phyloP scores from a whole-genome alignment of 148 eudicot genomes.

The Diospyros kaki region DNA sequence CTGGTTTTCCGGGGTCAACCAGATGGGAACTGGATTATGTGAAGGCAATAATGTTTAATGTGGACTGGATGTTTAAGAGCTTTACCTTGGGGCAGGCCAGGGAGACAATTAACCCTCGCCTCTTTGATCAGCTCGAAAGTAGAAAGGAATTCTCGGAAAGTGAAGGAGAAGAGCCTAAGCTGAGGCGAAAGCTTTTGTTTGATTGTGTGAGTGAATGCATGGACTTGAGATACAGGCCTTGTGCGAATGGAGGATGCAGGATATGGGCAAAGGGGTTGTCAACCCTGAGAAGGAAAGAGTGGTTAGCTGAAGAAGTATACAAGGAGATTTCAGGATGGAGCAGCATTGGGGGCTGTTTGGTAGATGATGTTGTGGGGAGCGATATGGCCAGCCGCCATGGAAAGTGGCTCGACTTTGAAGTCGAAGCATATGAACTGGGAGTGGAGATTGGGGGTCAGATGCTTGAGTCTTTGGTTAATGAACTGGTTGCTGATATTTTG shows the following conservation, averaged over 20 bases:
- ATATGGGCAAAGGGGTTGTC: constrained; percentile 56
- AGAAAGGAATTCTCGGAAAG: constrained; percentile 16
- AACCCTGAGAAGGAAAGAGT: constrained; percentile 47
- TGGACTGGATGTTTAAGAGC: constrained; percentile 61
- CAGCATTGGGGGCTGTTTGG: constrained; percentile 58
- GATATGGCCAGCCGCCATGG: constrained; percentile 81
- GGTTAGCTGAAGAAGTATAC: constrained; percentile 63
- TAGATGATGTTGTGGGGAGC: constrained; percentile 83
- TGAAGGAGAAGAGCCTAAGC: constrained; percentile 18
- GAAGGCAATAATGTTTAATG: constrained; percentile 47
- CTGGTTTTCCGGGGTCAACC: constrained; percentile 22
- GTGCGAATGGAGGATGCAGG: constrained; percentile 42
- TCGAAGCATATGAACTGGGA: constrained; percentile 66
- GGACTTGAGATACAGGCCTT: constrained; percentile 54
- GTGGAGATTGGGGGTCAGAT: constrained; percentile 57
- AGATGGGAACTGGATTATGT: constrained; percentile 69
- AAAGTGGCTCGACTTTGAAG: constrained; percentile 74
- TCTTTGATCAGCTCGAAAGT: constrained; percentile 68
- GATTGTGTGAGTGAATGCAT: constrained; percentile 74
- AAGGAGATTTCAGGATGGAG: constrained; percentile 63
- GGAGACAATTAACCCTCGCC: constrained; percentile 57
- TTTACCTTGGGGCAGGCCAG: constrained; percentile 52
- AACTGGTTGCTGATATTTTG: constrained; percentile 63
- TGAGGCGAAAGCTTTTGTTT: constrained; percentile 52
- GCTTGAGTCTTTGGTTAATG: constrained; percentile 61